Evolutionary conservation across 2,329 filamentous ascomycete species (phyloP).

Genomic region (Penicillium sp.): DNA sequence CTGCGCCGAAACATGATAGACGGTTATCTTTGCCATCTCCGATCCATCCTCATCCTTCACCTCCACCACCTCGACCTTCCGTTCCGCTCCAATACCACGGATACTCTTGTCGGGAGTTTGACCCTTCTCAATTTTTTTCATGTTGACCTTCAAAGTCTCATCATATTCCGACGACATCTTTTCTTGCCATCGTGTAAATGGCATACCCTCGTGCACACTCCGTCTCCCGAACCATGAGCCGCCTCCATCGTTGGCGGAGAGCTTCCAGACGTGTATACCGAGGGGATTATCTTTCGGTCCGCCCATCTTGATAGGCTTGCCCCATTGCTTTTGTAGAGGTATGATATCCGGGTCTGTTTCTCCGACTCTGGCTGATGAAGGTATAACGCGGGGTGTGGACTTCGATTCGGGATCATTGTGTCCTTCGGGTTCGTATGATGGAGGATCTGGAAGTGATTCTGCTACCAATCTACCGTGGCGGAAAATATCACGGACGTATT

Average conservation of each 20-base stretch:
- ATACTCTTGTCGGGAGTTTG: conserved; percentile 73
- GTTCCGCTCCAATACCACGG: conserved; percentile 81
- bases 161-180: conserved; percentile 78
- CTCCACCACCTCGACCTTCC: conserved; percentile 63
- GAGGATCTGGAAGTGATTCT: conserved; percentile 69
- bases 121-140: conserved; percentile 64
- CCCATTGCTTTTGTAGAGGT: conserved; percentile 76
- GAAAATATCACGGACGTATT: conserved; percentile 63
- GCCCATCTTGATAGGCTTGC: conserved; percentile 67
- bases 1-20: conserved; percentile 83
- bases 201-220: conserved; percentile 76
- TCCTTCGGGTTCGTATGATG: conserved; percentile 37
- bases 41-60: conserved; percentile 49
- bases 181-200: conserved; percentile 74
- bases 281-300: conserved; percentile 72
- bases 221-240: conserved; percentile 87
- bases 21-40: conserved; percentile 44
- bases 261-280: conserved; percentile 76
- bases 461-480: conserved; percentile 67
- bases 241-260: conserved; percentile 73
- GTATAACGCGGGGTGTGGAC: conserved; percentile 53
- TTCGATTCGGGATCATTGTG: conserved; percentile 31
- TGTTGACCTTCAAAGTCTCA: conserved; percentile 71
- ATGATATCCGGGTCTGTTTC: conserved; percentile 55
- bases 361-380: conserved; percentile 52